Percentiles rank a stretch among this genome's conserved stretches.
Evolutionary conservation across 2,329 filamentous ascomycete species (phyloP).

Genomic region (Ramularia endophylla): DNA sequence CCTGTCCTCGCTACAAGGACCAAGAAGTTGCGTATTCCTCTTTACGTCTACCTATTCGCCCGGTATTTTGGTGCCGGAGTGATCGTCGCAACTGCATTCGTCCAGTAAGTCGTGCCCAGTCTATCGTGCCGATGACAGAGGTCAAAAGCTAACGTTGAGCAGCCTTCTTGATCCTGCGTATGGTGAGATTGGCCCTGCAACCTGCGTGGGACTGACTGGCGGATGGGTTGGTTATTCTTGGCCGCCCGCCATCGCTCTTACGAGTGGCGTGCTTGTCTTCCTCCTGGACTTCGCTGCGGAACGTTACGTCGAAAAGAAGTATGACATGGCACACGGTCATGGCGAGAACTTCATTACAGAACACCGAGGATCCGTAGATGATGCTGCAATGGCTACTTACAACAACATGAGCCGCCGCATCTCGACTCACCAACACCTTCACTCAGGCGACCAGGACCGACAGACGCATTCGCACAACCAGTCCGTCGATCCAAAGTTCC

Average conservation of each 20-base stretch:
- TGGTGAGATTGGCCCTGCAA: conserved; percentile 30
- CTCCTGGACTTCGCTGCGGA: conserved; percentile 47
- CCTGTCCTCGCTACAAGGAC: conserved; percentile 41
- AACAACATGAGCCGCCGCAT: conserved; percentile 10
- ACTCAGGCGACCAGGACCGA: conserved; percentile 38
- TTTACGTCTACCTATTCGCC: conserved; percentile 43
- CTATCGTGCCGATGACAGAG: neutral
- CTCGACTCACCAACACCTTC: conserved; percentile 35
- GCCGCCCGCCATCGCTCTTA: conserved; percentile 48
- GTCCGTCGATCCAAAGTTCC: conserved; percentile 2
- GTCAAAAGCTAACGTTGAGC: conserved; percentile 6
- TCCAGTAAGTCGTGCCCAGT: conserved; percentile 32
- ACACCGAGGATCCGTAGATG: conserved; percentile 15
- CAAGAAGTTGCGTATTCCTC: conserved; percentile 34
- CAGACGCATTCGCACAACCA: conserved; percentile 3
- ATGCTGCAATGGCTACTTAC: conserved; percentile 22
- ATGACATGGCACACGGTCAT: conserved; percentile 33
- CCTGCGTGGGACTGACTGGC: conserved; percentile 50
- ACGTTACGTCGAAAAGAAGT: conserved; percentile 46
- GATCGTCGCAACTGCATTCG: conserved; percentile 43
- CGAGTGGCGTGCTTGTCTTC: conserved; percentile 46
- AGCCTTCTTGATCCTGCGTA: conserved; percentile 34
- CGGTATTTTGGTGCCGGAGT: conserved; percentile 45
- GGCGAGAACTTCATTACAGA: conserved; percentile 9
- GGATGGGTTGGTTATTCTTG: conserved; percentile 48